Evolutionary conservation across 768 basidiomycete genomes (phyloP), one percentile per base, ranked within the genome.

Genomic region (Butyriboletus loyo): DNA sequence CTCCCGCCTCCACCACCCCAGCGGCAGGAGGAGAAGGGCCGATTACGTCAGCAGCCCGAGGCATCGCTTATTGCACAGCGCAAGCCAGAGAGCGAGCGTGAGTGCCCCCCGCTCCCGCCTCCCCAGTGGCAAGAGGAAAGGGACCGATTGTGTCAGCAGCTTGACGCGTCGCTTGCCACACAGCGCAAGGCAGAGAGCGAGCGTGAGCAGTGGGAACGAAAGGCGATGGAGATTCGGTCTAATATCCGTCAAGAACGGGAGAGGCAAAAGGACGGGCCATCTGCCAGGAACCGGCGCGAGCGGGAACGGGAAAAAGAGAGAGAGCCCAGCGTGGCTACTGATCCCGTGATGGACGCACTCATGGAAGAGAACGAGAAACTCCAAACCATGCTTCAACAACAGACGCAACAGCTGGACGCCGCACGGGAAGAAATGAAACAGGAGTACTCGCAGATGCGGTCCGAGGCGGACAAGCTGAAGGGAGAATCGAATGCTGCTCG

Each of bases 361-460:
- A 62, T 50, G 46, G 66, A 64, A 24, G 65, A 66, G 41, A 62
- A 59, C 44, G 62, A 58, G 39, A 64, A 56, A 21, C 44, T 66
- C 21, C 65, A 68, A 21, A 42, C 27, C 1, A 53, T 56, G 53
- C 41, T 62, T 37, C 53, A 61, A 19, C 53, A 61, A 13, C 58
- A 65, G 35, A 42, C 30, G 2, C 56, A 55, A n/a, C 64, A 66
- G 41, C 35, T 54, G 21, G 51, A 51, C 2, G 30, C 37, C 5
- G 36, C 25, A 4, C 41, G 42, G 25, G 63, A 60, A n/a, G 62
- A 56, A 10, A 37, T 21, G 15, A 54, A 54, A 9, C 53, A 35
- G 46, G 57, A 49, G 17, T 50, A 49, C 6, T 50, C 56, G 32
- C 60, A 50, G 44, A n/a, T 35, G 37, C 48, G 42, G 40, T 54